Evolutionary conservation across 23 red algal genomes (phyloP).

Genomic region (Chondrus crispus): DNA sequence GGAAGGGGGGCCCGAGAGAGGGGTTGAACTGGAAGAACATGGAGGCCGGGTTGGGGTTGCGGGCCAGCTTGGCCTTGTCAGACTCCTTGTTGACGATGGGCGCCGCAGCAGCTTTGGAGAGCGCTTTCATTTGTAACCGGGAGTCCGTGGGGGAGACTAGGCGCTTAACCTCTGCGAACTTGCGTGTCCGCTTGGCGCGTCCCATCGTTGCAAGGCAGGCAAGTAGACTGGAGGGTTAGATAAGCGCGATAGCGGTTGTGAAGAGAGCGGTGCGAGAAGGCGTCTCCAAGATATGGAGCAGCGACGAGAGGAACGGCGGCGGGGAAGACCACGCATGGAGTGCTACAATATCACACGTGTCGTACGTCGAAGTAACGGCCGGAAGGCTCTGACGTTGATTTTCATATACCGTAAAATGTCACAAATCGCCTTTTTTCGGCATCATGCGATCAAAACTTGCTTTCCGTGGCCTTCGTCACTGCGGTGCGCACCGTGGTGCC

Average conservation of each 20-base stretch:
- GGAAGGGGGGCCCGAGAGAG: conserved; percentile 91
- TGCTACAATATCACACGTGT: too few relatives aligned
- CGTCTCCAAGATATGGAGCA: too few relatives aligned
- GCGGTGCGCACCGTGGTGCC: too few relatives aligned
- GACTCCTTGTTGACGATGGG: conserved; percentile 55
- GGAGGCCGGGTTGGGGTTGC: conserved; percentile 44
- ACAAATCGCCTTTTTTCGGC: too few relatives aligned
- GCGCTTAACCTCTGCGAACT: conserved; percentile 69
- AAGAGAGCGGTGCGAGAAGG: background rate
- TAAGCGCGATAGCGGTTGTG: background rate
- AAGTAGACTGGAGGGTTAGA: background rate
- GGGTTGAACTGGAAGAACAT: conserved; percentile 95
- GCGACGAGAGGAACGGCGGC: too few relatives aligned
- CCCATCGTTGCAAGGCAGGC: conserved; percentile 28
- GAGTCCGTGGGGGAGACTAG: conserved; percentile 71
- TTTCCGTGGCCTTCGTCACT: too few relatives aligned
- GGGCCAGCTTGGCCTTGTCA: conserved; percentile 64
- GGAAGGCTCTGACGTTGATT: too few relatives aligned
- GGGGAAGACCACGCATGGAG: too few relatives aligned
- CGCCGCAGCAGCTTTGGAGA: conserved; percentile 60
- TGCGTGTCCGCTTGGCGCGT: conserved; percentile 43
- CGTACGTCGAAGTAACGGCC: too few relatives aligned
- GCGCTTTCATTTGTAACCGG: conserved; percentile 65
- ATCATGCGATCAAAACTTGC: too few relatives aligned
- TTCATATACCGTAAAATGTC: too few relatives aligned